Percentiles rank a stretch among this genome's conserved stretches.
Evolutionary conservation across 345 rosid species (phyloP).

Genomic region (Euphorbia pulcherrima): DNA sequence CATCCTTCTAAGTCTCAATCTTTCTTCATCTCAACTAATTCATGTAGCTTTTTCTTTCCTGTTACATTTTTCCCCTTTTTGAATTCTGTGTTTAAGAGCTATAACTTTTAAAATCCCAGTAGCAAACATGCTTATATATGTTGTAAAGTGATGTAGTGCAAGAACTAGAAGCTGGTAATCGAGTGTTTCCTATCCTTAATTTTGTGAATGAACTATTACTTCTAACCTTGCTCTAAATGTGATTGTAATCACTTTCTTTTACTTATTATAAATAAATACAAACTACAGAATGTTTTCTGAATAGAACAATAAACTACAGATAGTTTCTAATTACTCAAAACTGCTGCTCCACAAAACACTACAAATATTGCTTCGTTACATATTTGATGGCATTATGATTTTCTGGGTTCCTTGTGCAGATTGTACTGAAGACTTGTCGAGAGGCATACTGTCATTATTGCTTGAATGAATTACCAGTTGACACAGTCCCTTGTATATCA

Average conservation of each 20-base stretch:
- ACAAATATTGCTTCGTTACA: no score
- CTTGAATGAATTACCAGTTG: conserved; percentile 67
- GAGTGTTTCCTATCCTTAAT: neutral
- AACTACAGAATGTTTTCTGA: neutral
- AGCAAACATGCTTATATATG: neutral
- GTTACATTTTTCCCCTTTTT: neutral
- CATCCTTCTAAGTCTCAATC: neutral
- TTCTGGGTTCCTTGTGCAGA: conserved; percentile 31
- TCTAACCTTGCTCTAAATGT: neutral
- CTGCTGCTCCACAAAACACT: no score
- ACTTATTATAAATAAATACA: neutral
- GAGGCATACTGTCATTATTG: conserved; percentile 82
- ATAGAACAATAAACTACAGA: neutral
- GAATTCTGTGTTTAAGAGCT: neutral
- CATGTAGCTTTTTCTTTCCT: neutral
- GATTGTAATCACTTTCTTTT: neutral
- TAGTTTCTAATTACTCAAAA: neutral
- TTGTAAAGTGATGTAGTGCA: neutral
- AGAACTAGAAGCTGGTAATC: neutral
- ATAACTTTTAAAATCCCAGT: neutral
- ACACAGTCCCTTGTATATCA: conserved; percentile 61
- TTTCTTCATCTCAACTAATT: neutral
- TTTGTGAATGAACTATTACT: neutral
- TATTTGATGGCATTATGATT: conserved; percentile 1
- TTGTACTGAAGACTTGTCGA: conserved; percentile 58